These are phyloP conservation scores for Aegilops bicornis DNA, from an alignment of 176 grass and related monocot genomes.

Conservation along the genomic window DNA sequence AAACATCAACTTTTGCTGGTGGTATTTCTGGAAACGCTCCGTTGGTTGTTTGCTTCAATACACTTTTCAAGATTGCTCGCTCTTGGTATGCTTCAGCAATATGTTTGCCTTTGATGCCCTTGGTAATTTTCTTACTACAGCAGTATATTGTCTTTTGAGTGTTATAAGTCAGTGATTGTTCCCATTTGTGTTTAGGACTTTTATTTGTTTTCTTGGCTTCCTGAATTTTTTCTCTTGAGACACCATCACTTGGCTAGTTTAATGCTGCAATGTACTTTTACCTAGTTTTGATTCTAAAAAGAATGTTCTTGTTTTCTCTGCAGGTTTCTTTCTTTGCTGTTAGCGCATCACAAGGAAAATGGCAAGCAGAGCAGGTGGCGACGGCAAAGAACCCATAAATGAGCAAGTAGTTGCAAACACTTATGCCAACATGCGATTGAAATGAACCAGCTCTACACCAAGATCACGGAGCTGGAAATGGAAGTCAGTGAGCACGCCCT, in stretches of 20 bases:
- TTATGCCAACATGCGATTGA: too few relatives aligned
- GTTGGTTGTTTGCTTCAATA: background rate
- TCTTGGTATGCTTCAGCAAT: background rate
- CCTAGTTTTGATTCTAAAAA: background rate
- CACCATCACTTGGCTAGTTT: background rate
- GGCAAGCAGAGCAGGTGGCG: conserved; percentile 49
- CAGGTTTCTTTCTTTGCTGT: background rate
- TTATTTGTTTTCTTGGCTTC: background rate
- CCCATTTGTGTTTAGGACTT: background rate
- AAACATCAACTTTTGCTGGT: background rate
- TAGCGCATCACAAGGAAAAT: conserved; percentile 37
- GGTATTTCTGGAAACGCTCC: background rate
- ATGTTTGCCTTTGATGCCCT: background rate
- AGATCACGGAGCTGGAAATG: too few relatives aligned
- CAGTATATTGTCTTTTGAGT: background rate
- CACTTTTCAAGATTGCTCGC: background rate
- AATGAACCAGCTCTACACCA: too few relatives aligned
- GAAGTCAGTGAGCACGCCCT: too few relatives aligned
- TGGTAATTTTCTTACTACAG: background rate
- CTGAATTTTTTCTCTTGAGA: background rate
- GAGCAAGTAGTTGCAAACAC: too few relatives aligned
- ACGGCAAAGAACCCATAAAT: too few relatives aligned
- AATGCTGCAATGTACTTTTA: background rate
- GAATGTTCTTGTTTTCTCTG: background rate
- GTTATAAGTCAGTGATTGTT: background rate